Percentiles rank a stretch among this genome's conserved stretches.
These are phyloP conservation scores for Eucalyptus fibrosa DNA, from an alignment of 345 rosid genomes.

Conservation along the genomic window DNA sequence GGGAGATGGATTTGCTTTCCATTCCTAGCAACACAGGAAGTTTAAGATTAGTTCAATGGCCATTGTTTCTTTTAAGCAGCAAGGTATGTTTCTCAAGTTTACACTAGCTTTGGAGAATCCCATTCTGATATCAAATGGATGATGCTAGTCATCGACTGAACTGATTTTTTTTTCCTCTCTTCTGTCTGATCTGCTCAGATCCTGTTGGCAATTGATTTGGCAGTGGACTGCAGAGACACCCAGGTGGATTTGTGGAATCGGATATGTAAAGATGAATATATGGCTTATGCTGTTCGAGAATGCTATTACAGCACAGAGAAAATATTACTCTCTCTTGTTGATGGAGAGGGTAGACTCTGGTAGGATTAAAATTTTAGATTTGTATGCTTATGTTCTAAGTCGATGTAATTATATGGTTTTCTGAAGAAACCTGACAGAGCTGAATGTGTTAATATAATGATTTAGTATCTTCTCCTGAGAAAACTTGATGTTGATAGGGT, in stretches of 20 bases:
- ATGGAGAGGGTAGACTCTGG: slow-evolving; percentile 96
- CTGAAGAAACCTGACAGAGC: background rate
- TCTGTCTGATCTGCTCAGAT: slow-evolving; percentile 37
- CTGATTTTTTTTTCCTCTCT: background rate
- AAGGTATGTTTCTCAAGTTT: slow-evolving; percentile 33
- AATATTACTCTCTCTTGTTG: slow-evolving; percentile 69
- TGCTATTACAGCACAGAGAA: slow-evolving; percentile 84
- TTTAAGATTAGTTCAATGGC: slow-evolving; percentile 93
- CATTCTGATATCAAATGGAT: background rate
- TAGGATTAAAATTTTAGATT: slow-evolving; percentile 7
- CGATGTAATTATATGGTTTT: background rate
- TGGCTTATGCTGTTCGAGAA: slow-evolving; percentile 96
- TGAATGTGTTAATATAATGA: background rate
- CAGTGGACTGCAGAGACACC: slow-evolving; percentile 79
- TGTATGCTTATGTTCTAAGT: background rate
- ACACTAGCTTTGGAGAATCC: background rate
- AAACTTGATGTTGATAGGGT: slow-evolving; percentile 42
- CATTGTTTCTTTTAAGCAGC: slow-evolving; percentile 95
- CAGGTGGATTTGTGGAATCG: slow-evolving; percentile 73
- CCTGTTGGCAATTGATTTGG: slow-evolving; percentile 87
- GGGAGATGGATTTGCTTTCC: slow-evolving; percentile 96
- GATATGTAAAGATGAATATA: slow-evolving; percentile 85
- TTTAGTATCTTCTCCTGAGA: background rate
- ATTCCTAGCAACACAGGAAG: slow-evolving; percentile 94
- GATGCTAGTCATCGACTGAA: background rate